Evolutionary conservation across 768 basidiomycete species (phyloP).

Genomic region (Macrolepiota dolichaula): DNA sequence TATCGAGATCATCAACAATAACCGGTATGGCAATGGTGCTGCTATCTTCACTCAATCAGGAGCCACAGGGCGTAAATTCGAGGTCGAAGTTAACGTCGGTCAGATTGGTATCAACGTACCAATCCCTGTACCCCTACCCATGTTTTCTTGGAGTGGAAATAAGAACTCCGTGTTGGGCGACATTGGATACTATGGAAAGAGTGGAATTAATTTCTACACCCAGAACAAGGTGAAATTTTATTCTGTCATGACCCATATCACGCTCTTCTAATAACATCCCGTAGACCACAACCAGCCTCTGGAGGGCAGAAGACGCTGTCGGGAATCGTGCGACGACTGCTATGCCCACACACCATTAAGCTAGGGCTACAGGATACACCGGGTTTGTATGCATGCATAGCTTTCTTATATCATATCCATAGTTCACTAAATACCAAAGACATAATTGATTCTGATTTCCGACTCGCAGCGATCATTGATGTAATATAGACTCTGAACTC

Average conservation of each 20-base stretch:
- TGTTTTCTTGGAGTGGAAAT: constrained; percentile 98
- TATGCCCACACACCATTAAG: constrained; percentile 79
- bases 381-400: neutral
- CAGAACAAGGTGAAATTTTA: constrained; percentile 70
- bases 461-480: too few relatives aligned
- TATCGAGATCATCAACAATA: constrained; percentile 83
- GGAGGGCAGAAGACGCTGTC: constrained; percentile 85
- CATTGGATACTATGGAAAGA: constrained; percentile 82
- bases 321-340: constrained; percentile 77
- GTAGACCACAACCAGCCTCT: constrained; percentile 89
- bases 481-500: too few relatives aligned
- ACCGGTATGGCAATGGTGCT: constrained; percentile 90
- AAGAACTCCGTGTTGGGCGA: constrained; percentile 76
- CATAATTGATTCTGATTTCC: neutral
- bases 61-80: constrained; percentile 92
- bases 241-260: neutral
- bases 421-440: neutral
- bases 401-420: neutral
- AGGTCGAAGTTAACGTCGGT: constrained; percentile 82
- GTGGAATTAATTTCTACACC: constrained; percentile 94
- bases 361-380: neutral
- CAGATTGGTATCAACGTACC: constrained; percentile 94
- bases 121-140: constrained; percentile 86
- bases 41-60: constrained; percentile 97
- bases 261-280: constrained; percentile 4